Base-by-base conservation (phyloP, 306 rosid species). In the Malus asiatica region DNA sequence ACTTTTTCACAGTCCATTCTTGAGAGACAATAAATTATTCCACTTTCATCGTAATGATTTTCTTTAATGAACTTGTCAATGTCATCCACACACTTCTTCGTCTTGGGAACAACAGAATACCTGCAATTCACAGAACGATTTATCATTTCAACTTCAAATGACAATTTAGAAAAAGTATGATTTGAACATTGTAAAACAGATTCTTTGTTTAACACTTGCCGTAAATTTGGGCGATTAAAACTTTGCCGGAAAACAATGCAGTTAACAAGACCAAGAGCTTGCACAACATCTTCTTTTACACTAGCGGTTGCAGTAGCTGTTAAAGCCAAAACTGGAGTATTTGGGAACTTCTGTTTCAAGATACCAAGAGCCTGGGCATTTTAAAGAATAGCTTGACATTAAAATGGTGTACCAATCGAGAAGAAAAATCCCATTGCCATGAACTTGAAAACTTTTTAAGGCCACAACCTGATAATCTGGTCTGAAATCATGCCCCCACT, bases 401-500 rank as follows among this genome's bases (percentile, higher is more conserved):
- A 67, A 48, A 74, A 78, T 64, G 29, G 46, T 48, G 33, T 42
- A 44, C 55, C 42, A 55, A 35, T 25, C n/a, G 1, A 48, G 29
- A 45, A 30, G 18, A 52, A 45, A 70, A 45, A 19, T 18, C 18
- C 23, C 15, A 27, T 52, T 33, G 62, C 67, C 46, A 74, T 30
- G 40, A 75, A 65, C 29, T 78, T 63, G 33, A 77, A 78, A 72
- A 58, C 19, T 46, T 60, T 57, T 40, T 45, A 73, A 68, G 83
- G 78, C 78, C 46, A 79, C 44, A 80, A 92, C 99, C 97, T 95
- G 99, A 88, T 95, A 95, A 82, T 95, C 99, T 48, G 99, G 99
- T 83, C 99, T 87, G 80, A 95, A 95, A 84, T 95, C 99, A 89
- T 95, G 99, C 78, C 99, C 99, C 99, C 99, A 95, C 87, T 95